phyloP scores from a whole-genome alignment of 805 yeast genomes.

The Ogataea corticis region DNA sequence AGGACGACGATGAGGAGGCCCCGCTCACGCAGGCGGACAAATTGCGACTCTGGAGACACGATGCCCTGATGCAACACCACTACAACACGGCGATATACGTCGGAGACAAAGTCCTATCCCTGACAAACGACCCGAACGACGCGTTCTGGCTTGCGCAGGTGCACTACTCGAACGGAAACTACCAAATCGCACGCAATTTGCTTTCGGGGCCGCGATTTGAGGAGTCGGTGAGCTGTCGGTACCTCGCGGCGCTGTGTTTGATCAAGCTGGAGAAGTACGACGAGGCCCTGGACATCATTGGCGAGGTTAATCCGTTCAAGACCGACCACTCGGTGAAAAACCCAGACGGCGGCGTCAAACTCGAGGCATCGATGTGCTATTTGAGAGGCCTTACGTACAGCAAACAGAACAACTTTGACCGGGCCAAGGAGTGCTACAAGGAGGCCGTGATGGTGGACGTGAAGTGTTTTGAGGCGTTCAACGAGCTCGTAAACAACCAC shows the following conservation, averaged over 20 bases:
- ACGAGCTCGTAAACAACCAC: conserved; percentile 70
- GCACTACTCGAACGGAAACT: conserved; percentile 72
- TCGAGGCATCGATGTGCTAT: conserved; percentile 85
- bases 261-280: conserved; percentile 77
- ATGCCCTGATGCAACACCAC: conserved; percentile 89
- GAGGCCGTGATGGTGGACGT: conserved; percentile 88
- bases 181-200: conserved; percentile 73
- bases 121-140: conserved; percentile 87
- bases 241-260: conserved; percentile 73
- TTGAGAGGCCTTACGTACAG: conserved; percentile 82
- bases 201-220: conserved; percentile 57
- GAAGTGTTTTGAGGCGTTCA: conserved; percentile 90
- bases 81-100: conserved; percentile 85
- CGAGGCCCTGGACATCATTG: conserved; percentile 83
- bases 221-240: conserved; percentile 72
- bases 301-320: conserved; percentile 75
- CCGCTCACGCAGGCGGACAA: conserved; percentile 80
- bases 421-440: conserved; percentile 81
- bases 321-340: conserved; percentile 39
- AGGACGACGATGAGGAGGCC: conserved; percentile 29
- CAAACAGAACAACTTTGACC: conserved; percentile 78
- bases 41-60: conserved; percentile 88
- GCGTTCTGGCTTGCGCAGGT: conserved; percentile 97
- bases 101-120: conserved; percentile 84
- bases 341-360: conserved; percentile 79